Conservation (phyloP, 2,329 filamentous ascomycete genomes). For the Xenosphaeropsis pyriputrescens region DNA sequence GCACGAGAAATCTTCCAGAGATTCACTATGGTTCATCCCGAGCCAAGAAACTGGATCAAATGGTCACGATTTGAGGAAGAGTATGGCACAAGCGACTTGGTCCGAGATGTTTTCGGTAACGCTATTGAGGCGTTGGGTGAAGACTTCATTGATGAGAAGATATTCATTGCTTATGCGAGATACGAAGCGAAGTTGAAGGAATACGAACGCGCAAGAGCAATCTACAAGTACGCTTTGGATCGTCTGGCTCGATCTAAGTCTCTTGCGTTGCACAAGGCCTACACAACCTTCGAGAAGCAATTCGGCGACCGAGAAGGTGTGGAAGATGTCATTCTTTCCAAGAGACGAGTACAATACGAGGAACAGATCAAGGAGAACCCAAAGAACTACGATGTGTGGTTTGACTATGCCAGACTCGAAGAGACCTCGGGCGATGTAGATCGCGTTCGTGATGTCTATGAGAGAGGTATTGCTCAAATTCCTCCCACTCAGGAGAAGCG, state of each 20-base stretch:
- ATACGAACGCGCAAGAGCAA: slow-evolving; percentile 81
- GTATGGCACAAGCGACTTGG: slow-evolving; percentile 78
- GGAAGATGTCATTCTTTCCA: slow-evolving; percentile 90
- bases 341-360: slow-evolving; percentile 85
- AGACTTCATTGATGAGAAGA: slow-evolving; percentile 87
- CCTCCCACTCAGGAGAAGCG: slow-evolving; percentile 93
- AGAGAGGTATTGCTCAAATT: slow-evolving; percentile 87
- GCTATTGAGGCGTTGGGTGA: slow-evolving; percentile 85
- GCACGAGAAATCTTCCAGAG: slow-evolving; percentile 82
- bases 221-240: slow-evolving; percentile 94
- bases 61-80: slow-evolving; percentile 98
- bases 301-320: slow-evolving; percentile 88
- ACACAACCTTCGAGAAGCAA: slow-evolving; percentile 97
- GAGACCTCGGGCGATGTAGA: slow-evolving; percentile 73
- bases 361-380: slow-evolving; percentile 87
- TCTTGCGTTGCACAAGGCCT: slow-evolving; percentile 74
- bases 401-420: slow-evolving; percentile 85
- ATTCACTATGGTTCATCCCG: slow-evolving; percentile 85
- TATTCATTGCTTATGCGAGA: slow-evolving; percentile 91
- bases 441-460: slow-evolving; percentile 81
- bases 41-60: slow-evolving; percentile 95
- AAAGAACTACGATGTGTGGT: slow-evolving; percentile 95
- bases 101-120: slow-evolving; percentile 79
- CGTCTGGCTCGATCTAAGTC: slow-evolving; percentile 81
- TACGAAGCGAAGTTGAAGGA: slow-evolving; percentile 94